Evolutionary conservation across 345 rosid genomes (phyloP), one percentile per base, ranked within the genome.

Genomic region (Populus davidiana): DNA sequence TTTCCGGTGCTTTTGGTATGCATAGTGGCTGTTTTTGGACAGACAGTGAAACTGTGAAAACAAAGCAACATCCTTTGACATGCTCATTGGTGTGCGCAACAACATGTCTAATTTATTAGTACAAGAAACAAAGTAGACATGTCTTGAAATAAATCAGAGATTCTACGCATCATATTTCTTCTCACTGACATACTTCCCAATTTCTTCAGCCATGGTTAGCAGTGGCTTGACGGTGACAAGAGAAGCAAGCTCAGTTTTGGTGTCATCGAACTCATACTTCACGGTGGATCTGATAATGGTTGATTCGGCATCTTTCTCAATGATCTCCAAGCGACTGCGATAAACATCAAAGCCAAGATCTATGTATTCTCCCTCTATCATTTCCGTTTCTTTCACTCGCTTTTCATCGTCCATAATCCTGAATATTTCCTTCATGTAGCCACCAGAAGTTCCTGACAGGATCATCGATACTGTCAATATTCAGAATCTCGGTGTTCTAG

Each of bases 331-430:
- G 5, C 82, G 79, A 54, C 41, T 0, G 8, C 71, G 77, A 25
- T 21, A 21, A 23, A 11, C 3, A 70, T 85, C 82, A 27, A 83
- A 67, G 0, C 89, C 89, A 5, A 79, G 63, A 16, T 21, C 86
- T 63, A 20, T 79, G 71, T 25, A 27, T 5, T 81, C 87, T 35
- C 87, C 89, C 81, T 82, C 86, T 4, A 85, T 41, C 1, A 21
- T 4, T 75, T 86, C 87, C 6, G 84, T 81, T 73, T 75, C 89
- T 68, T 86, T 86, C 49, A 83, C 71, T 2, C 85, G 83, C 23
- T 72, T 77, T 21, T 83, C 85, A 39, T 87, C 82, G 38, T 87
- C 87, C 75, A 74, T 33, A 41, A 54, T 75, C 49, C 36, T 73
- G 62, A 81, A 76, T 52, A 17, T 67, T 80, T 87, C 89, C 43